Evolutionary conservation across 2,329 filamentous ascomycete species (phyloP).

Genomic region (Trichoderma simmonsii): DNA sequence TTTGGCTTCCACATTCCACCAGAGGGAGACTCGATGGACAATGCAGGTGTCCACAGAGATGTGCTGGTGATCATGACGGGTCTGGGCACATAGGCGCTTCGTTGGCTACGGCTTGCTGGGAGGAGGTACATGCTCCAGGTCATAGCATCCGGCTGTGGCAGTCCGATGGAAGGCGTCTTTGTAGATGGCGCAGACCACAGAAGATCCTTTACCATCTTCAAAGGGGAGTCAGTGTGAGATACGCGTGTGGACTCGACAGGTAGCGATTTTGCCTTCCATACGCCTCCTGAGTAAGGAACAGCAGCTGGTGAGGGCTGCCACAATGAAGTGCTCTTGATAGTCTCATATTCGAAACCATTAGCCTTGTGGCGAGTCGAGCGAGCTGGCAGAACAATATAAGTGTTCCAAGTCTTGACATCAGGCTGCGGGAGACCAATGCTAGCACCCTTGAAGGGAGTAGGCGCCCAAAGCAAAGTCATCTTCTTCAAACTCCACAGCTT

Average conservation of each 20-base stretch:
- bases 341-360: slow-evolving; percentile 25
- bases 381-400: neutral
- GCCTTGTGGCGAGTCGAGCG: neutral
- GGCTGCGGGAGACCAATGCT: slow-evolving; percentile 6
- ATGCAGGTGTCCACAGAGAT: slow-evolving; percentile 32
- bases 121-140: slow-evolving; percentile 6
- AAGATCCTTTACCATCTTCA: neutral
- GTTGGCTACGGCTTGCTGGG: neutral
- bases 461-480: slow-evolving; percentile 1
- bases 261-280: neutral
- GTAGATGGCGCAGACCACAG: neutral
- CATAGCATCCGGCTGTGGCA: neutral
- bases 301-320: slow-evolving; percentile 28
- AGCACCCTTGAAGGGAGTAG: neutral
- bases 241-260: neutral
- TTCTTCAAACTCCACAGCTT: slow-evolving; percentile 5
- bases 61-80: slow-evolving; percentile 35
- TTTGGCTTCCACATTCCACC: neutral
- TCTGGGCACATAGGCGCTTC: slow-evolving; percentile 21
- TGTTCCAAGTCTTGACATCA: neutral
- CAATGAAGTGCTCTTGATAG: slow-evolving; percentile 37
- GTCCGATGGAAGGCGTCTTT: neutral
- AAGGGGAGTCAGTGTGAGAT: neutral
- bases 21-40: neutral
- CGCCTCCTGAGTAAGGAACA: neutral